Evolutionary conservation across 1,284 basidiomycete genomes (phyloP).

Genomic region (Ustilago sp.): DNA sequence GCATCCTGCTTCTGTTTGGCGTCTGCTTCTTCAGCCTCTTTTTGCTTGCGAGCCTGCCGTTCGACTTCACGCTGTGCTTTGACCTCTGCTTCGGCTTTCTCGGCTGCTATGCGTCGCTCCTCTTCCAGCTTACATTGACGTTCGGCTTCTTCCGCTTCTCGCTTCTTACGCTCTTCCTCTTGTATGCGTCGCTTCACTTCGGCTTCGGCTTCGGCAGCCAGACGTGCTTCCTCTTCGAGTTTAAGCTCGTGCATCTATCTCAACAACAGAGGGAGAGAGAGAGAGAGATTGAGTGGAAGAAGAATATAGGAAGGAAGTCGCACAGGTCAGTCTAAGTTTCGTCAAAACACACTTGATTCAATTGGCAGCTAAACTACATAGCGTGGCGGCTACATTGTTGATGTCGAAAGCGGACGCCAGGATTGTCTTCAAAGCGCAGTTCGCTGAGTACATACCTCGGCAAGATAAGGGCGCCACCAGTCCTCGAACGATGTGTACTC

Average conservation of each 20-base stretch:
- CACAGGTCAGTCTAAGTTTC: conserved; percentile 14
- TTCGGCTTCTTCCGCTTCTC: conserved; percentile 33
- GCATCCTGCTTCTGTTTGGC: conserved; percentile 16
- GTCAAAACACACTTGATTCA: background rate
- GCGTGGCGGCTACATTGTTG: background rate
- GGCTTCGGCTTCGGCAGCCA: conserved; percentile 41
- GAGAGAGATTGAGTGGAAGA: background rate
- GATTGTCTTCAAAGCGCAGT: background rate
- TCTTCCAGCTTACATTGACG: conserved; percentile 33
- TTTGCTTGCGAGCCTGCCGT: conserved; percentile 16
- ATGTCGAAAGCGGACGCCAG: background rate
- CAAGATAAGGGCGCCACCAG: conserved; percentile 63
- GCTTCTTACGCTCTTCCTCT: conserved; percentile 44
- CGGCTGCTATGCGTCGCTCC: conserved; percentile 27
- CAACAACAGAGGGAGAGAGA: background rate
- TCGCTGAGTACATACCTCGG: conserved; percentile 39
- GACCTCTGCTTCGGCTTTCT: conserved; percentile 27
- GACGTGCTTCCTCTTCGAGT: conserved; percentile 36
- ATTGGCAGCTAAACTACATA: conserved; percentile 1
- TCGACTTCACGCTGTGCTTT: conserved; percentile 17
- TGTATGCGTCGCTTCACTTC: conserved; percentile 29
- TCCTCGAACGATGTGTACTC: conserved; percentile 60
- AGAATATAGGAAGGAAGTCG: background rate
- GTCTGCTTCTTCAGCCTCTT: conserved; percentile 31
- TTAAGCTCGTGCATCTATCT: conserved; percentile 26